These are phyloP conservation scores for Penicillium mononematosum DNA, from an alignment of 495 filamentous ascomycete genomes.

Conservation along the genomic window DNA sequence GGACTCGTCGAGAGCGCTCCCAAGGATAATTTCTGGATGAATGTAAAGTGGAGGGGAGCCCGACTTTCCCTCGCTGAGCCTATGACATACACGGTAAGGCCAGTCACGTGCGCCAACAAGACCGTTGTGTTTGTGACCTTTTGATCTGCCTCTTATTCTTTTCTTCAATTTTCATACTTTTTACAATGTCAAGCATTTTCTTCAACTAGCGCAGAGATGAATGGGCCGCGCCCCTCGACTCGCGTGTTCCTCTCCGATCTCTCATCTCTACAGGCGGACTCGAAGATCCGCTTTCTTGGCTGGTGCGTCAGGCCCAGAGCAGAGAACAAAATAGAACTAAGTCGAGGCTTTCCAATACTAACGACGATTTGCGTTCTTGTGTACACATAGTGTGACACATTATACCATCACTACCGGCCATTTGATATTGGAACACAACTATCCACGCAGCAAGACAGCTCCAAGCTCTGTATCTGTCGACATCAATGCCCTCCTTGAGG, in stretches of 20 bases:
- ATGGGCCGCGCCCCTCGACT: constrained; percentile 60
- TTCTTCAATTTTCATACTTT: neutral
- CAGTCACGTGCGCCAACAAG: constrained; percentile 35
- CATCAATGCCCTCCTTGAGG: constrained; percentile 66
- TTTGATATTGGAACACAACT: constrained; percentile 66
- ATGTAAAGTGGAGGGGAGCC: constrained; percentile 24
- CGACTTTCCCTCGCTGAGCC: constrained; percentile 38
- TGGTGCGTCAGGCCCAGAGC: constrained; percentile 60
- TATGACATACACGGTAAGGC: constrained; percentile 42
- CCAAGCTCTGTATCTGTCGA: constrained; percentile 58
- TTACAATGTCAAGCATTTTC: constrained; percentile 3
- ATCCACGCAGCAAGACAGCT: constrained; percentile 42
- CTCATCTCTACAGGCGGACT: constrained; percentile 49
- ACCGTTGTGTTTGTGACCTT: neutral
- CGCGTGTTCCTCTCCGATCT: constrained; percentile 69
- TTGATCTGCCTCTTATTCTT: constrained; percentile 6
- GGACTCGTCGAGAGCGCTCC: neutral
- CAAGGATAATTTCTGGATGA: constrained; percentile 12
- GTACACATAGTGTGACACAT: constrained; percentile 56
- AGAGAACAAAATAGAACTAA: neutral
- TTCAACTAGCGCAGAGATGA: constrained; percentile 39
- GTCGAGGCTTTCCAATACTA: constrained; percentile 3
- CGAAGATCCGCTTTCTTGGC: constrained; percentile 87
- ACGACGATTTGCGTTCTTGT: neutral
- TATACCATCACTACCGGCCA: constrained; percentile 62